Evolutionary conservation across 73 alveolate species (phyloP).

Genomic region (Effrenium voratum): DNA sequence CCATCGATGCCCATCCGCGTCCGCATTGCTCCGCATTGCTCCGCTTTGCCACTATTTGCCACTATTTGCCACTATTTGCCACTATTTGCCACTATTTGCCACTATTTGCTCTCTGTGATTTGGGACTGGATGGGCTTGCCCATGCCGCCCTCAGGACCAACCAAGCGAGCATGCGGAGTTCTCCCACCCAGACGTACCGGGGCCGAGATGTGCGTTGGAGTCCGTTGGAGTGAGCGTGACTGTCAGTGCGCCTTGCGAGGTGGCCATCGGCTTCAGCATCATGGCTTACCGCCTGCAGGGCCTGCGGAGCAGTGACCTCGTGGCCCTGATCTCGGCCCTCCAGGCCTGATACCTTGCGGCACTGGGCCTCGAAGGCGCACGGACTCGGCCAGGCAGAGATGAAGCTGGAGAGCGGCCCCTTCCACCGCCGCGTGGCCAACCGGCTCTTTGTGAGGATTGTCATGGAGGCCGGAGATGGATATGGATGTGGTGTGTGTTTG

Average conservation of each 20-base stretch:
- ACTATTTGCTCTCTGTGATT: too few species aligned
- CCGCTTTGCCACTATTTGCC: neutral
- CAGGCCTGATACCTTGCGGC: conserved; percentile 15
- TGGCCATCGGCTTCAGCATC: conserved; percentile 88
- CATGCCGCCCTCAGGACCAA: conserved; percentile 34
- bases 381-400: conserved; percentile 31
- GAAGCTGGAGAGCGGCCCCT: conserved; percentile 45
- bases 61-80: too few species aligned
- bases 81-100: too few species aligned
- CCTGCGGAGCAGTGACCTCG: conserved; percentile 40
- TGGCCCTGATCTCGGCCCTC: conserved; percentile 28
- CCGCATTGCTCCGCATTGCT: neutral
- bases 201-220: neutral
- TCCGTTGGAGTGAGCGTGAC: neutral
- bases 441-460: conserved; percentile 56
- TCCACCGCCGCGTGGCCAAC: conserved; percentile 68
- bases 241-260: neutral
- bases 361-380: neutral
- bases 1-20: neutral
- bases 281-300: conserved; percentile 84
- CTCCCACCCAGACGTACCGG: conserved; percentile 66
- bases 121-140: too few species aligned
- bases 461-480: neutral
- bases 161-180: conserved; percentile 73
- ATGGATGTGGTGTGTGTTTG: neutral